Percentiles rank a stretch among this genome's conserved stretches.
Evolutionary conservation across 2,329 filamentous ascomycete species (phyloP).

Genomic region (Domatiomyces catenatus): DNA sequence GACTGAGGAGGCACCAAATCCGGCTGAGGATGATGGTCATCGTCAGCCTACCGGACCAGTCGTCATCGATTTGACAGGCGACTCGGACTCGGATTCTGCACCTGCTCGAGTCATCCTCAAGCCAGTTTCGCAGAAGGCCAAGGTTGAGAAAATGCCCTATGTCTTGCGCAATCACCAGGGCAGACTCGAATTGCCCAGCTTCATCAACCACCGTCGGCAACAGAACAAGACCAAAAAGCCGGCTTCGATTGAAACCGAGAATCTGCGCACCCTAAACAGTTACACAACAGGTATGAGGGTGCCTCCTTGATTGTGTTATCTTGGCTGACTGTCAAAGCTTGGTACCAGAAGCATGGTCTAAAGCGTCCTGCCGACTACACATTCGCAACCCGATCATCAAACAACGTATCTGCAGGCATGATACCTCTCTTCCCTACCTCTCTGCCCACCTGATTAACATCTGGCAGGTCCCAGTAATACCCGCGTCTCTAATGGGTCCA

Average conservation of each 20-base stretch:
- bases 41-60: too few species aligned
- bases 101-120: not conserved
- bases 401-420: too few species aligned
- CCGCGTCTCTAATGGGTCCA: not conserved
- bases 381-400: too few species aligned
- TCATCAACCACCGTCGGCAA: not conserved
- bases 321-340: not conserved
- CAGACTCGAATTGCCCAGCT: not conserved
- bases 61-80: too few species aligned
- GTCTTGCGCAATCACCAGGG: not conserved
- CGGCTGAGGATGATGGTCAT: too few species aligned
- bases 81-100: not conserved
- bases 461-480: not conserved
- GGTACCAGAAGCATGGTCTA: not conserved
- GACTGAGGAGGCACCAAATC: too few species aligned
- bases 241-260: not conserved
- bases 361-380: not conserved
- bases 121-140: not conserved
- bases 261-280: not conserved
- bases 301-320: not conserved
- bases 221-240: not conserved
- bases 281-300: not conserved
- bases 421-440: not conserved
- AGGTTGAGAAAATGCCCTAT: not conserved
- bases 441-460: not conserved